A percentile compares a stretch with the other conserved stretches of the same genome.
phyloP scores from a whole-genome alignment of 1,284 basidiomycete species.

The Singerocomus inundabilis region DNA sequence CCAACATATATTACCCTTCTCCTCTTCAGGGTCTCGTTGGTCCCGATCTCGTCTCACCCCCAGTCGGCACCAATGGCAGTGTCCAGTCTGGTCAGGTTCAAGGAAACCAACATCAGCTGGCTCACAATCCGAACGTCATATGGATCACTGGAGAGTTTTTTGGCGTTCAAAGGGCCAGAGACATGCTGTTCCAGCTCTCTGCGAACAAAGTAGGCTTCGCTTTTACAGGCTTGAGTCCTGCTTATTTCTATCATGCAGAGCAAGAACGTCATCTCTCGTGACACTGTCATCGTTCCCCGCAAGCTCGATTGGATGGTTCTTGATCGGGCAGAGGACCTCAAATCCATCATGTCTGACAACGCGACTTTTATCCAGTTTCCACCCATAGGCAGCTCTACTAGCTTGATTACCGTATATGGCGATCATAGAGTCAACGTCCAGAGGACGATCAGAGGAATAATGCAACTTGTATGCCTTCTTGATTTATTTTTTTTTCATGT shows the following conservation, averaged over 20 bases:
- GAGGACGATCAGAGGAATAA: slow-evolving; percentile 91
- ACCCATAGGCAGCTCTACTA: slow-evolving; percentile 85
- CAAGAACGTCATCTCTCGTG: slow-evolving; percentile 88
- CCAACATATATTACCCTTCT: slow-evolving; percentile 94
- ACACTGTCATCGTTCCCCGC: slow-evolving; percentile 91
- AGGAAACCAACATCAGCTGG: slow-evolving; percentile 24
- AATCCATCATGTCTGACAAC: slow-evolving; percentile 93
- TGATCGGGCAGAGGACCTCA: slow-evolving; percentile 89
- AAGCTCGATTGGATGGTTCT: slow-evolving; percentile 98
- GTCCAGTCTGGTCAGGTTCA: slow-evolving; percentile 21
- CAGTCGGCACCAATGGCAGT: slow-evolving; percentile 36
- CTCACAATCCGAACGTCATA: slow-evolving; percentile 71
- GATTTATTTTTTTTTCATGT: slow-evolving; percentile 9
- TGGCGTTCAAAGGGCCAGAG: slow-evolving; percentile 90
- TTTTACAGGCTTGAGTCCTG: background rate
- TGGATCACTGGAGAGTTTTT: slow-evolving; percentile 99
- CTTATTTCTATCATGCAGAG: slow-evolving; percentile 51
- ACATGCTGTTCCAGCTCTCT: slow-evolving; percentile 91
- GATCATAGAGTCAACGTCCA: slow-evolving; percentile 96
- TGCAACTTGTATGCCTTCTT: slow-evolving; percentile 79
- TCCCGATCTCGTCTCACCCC: slow-evolving; percentile 46
- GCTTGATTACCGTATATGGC: slow-evolving; percentile 91
- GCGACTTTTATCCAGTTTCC: slow-evolving; percentile 96
- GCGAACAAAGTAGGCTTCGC: slow-evolving; percentile 70
- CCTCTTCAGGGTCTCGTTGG: slow-evolving; percentile 86